Evolutionary conservation across 495 filamentous ascomycete species (phyloP).

Genomic region (Halenospora varia): DNA sequence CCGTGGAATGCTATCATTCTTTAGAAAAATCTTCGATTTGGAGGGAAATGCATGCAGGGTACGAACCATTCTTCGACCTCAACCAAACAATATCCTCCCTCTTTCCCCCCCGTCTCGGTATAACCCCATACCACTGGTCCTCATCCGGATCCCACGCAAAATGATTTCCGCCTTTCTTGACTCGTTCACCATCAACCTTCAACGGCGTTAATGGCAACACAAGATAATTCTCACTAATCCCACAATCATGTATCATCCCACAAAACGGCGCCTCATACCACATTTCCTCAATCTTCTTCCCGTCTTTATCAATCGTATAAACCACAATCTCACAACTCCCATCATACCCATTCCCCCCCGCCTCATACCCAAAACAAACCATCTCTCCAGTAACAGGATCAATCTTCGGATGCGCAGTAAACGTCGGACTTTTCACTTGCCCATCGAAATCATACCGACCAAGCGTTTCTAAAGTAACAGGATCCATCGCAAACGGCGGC

Average conservation of each 20-base stretch:
- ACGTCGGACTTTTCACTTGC: conserved; percentile 47
- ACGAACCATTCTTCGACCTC: conserved; percentile 41
- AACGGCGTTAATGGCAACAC: conserved; percentile 50
- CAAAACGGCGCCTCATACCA: conserved; percentile 49
- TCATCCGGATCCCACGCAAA: conserved; percentile 51
- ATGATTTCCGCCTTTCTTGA: conserved; percentile 51
- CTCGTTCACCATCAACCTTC: conserved; percentile 43
- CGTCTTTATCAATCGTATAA: conserved; percentile 40
- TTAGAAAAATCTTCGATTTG: conserved; percentile 16
- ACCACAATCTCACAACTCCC: conserved; percentile 43
- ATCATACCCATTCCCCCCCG: conserved; percentile 39
- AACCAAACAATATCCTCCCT: conserved; percentile 47
- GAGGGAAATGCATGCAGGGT: background rate
- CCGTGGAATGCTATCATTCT: conserved; percentile 39
- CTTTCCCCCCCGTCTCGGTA: conserved; percentile 44
- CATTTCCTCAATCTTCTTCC: conserved; percentile 37
- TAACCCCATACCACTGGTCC: conserved; percentile 46
- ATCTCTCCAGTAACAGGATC: conserved; percentile 55
- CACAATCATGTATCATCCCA: conserved; percentile 56
- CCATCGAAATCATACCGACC: conserved; percentile 54
- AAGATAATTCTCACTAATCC: conserved; percentile 47
- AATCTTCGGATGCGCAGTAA: conserved; percentile 60
- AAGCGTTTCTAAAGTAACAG: conserved; percentile 49
- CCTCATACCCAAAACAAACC: conserved; percentile 53
- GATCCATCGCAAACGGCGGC: conserved; percentile 53